Evolutionary conservation across 805 yeast species (phyloP), one percentile per base, ranked within the genome.

Genomic region (Tetrapisispora taiwanensis): DNA sequence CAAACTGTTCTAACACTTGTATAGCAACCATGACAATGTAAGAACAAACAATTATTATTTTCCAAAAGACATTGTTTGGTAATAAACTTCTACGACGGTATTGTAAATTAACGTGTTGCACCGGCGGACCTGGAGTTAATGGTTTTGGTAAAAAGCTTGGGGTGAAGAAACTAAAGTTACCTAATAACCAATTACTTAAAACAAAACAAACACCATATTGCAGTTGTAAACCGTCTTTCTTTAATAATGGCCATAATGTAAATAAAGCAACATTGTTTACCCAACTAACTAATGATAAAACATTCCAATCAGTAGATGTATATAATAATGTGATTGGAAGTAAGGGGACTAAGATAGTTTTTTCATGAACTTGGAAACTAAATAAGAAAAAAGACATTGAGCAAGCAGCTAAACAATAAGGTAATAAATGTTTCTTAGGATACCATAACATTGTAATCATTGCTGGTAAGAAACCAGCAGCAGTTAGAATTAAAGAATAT

Each of bases 291-390:
- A 86, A 75, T 3, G 90, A 78, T n/a, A 79, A 71, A 17, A 78
- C 75, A 48, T 76, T 70, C 36, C 78, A 68, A 46, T 77, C 76
- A 31, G 76, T 75, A 8, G 73, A 67, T 2, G 70, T 64, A 48
- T 67, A 68, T 7, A 89, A 64, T 44, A 92, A 66, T 0, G 92
- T 78, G 10, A 87, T 76, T 5, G 97, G 97, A 53, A 92, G 59
- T 51, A 92, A 70, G 0, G 98, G 97, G 2, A 92, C 74, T 46
- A 92, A 66, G 14, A 92, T 89, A 0, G 92, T 76, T 65, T 92
- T 92, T 65, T 92, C 97, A 60, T 92, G 98, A 4, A 92, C 97
- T 61, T 90, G 97, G 69, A 87, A 92, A 28, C 95, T 82, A 60
- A 92, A 92, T 43, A 92, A 69, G 61, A 73, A 92, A 58, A 92